Evolutionary conservation across 176 grass and related monocot genomes (phyloP).

Genomic region (Carex kokanica): DNA sequence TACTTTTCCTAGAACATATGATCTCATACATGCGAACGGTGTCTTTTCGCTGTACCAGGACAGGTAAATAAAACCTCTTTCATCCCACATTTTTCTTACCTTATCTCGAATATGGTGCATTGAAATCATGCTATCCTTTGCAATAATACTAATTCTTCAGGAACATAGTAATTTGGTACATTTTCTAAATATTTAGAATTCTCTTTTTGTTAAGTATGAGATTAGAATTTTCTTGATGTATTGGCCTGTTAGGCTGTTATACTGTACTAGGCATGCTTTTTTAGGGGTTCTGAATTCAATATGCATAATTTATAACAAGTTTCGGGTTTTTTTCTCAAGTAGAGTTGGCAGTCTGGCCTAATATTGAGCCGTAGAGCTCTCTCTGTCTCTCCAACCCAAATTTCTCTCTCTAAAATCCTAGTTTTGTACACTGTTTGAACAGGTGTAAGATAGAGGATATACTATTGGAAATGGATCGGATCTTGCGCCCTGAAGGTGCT

Average conservation of each 20-base stretch:
- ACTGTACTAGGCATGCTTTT: no score
- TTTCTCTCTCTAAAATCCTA: constrained; percentile 9
- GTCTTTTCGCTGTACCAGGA: constrained; percentile 73
- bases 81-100: neutral
- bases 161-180: neutral
- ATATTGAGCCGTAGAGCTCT: neutral
- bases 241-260: no score
- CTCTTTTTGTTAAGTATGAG: no score
- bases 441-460: constrained; percentile 84
- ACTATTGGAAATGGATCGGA: constrained; percentile 86
- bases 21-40: constrained; percentile 72
- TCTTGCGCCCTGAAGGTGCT: constrained; percentile 74
- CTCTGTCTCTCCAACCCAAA: neutral
- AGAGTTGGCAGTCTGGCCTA: neutral
- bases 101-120: neutral
- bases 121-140: neutral
- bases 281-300: neutral
- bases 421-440: constrained; percentile 5
- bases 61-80: constrained; percentile 41
- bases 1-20: constrained; percentile 92
- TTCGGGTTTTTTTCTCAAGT: neutral
- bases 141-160: neutral
- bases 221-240: no score
- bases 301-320: neutral
- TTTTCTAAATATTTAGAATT: neutral